A percentile compares a stretch with the other conserved stretches of the same genome.
Evolutionary conservation across 78 protist species (phyloP).

Genomic region (Dictyostelium intermedium): DNA sequence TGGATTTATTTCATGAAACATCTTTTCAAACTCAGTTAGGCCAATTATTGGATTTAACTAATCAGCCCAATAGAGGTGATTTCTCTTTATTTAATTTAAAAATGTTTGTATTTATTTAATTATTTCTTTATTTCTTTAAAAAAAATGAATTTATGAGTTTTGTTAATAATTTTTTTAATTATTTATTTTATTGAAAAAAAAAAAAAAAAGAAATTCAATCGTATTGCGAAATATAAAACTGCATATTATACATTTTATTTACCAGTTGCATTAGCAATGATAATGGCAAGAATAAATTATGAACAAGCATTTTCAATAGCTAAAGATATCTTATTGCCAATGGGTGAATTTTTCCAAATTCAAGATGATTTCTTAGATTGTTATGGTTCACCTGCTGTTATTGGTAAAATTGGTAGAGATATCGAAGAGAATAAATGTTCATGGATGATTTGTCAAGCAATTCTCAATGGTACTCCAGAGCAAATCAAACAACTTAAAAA

Average conservation of each 20-base stretch:
- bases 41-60: constrained; percentile 34
- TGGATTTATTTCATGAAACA: neutral
- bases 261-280: constrained; percentile 95
- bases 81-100: constrained; percentile 78
- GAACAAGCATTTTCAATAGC: constrained; percentile 72
- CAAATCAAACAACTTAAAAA: neutral
- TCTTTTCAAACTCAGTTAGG: neutral
- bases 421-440: constrained; percentile 12
- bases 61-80: constrained; percentile 85
- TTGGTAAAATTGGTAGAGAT: constrained; percentile 5
- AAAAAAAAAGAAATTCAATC: neutral
- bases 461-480: neutral
- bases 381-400: neutral
- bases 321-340: constrained; percentile 85
- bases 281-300: constrained; percentile 78
- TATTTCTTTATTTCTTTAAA: neutral
- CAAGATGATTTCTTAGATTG: constrained; percentile 28
- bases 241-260: constrained; percentile 98
- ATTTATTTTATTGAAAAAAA: too few relatives aligned
- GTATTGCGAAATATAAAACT: constrained; percentile 97
- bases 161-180: too few relatives aligned
- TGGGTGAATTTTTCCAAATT: constrained; percentile 95
- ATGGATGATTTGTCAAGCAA: constrained; percentile 17
- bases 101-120: constrained; percentile 91
- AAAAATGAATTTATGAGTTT: too few relatives aligned